Evolutionary conservation across 163 green algal species (phyloP).

Genomic region (Smithsoniella earleae): DNA sequence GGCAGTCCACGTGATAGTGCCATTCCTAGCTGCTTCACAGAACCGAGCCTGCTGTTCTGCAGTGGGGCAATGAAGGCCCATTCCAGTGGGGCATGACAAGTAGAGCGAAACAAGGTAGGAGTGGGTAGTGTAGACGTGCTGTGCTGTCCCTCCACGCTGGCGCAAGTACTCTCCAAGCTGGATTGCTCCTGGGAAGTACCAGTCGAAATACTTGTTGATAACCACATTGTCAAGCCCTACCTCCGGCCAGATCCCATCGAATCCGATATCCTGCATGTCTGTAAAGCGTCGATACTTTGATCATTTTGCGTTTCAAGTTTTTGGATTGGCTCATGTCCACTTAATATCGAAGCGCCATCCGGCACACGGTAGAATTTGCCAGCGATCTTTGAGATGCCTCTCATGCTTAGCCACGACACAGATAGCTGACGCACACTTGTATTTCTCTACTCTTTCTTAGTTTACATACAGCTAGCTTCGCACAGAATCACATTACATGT

Average conservation of each 20-base stretch:
- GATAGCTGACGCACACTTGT: too few species aligned
- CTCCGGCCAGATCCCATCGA: slow-evolving; percentile 32
- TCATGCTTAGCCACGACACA: too few species aligned
- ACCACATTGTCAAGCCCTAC: slow-evolving; percentile 37
- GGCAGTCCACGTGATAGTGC: slow-evolving; percentile 47
- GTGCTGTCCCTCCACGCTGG: slow-evolving; percentile 31
- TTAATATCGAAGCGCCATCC: too few species aligned
- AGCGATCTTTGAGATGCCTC: too few species aligned
- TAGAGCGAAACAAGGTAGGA: slow-evolving; percentile 51
- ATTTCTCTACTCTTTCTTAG: too few species aligned
- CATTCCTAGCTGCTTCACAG: slow-evolving; percentile 24
- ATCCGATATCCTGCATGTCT: slow-evolving; percentile 37
- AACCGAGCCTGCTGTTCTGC: not conserved
- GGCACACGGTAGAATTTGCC: too few species aligned
- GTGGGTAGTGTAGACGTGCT: slow-evolving; percentile 40
- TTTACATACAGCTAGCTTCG: too few species aligned
- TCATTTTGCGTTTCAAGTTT: not conserved
- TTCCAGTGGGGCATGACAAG: slow-evolving; percentile 48
- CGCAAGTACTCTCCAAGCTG: slow-evolving; percentile 32
- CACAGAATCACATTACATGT: too few species aligned
- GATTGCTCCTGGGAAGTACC: slow-evolving; percentile 37
- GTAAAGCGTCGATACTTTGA: not conserved
- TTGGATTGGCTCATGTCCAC: too few species aligned
- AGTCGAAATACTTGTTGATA: slow-evolving; percentile 43
- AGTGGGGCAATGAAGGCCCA: slow-evolving; percentile 49